A percentile compares a stretch with the other conserved stretches of the same genome.
These are phyloP conservation scores for Millerozyma miso DNA, from an alignment of 805 yeast species.

Conservation along the genomic window DNA sequence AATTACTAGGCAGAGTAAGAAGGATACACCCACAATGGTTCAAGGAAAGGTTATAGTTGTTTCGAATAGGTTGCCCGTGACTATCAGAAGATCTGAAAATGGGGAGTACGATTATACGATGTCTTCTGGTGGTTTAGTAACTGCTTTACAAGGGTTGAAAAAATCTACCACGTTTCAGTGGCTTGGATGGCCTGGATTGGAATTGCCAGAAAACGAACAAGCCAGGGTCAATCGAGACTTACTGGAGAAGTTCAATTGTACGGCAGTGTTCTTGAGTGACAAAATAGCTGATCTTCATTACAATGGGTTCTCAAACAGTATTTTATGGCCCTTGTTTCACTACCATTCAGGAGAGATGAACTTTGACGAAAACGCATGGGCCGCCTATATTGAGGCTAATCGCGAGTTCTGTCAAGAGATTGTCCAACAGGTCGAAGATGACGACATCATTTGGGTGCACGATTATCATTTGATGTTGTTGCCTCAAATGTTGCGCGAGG, in stretches of 20 bases:
- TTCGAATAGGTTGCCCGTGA: conserved; percentile 92
- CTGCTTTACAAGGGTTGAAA: conserved; percentile 89
- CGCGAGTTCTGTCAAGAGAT: conserved; percentile 72
- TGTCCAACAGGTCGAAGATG: conserved; percentile 64
- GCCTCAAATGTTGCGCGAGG: conserved; percentile 79
- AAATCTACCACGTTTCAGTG: conserved; percentile 83
- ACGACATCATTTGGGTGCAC: conserved; percentile 95
- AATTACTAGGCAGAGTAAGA: neutral
- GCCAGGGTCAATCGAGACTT: conserved; percentile 65
- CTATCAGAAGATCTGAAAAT: conserved; percentile 60
- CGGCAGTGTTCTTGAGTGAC: conserved; percentile 84
- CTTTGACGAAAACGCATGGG: conserved; percentile 97
- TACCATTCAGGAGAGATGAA: conserved; percentile 99
- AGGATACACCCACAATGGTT: conserved; percentile 8
- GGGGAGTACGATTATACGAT: conserved; percentile 77
- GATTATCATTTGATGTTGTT: conserved; percentile 95
- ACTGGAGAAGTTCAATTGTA: conserved; percentile 74
- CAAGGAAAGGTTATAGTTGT: conserved; percentile 83
- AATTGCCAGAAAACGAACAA: conserved; percentile 75
- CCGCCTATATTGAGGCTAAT: conserved; percentile 93
- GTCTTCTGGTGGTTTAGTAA: conserved; percentile 97
- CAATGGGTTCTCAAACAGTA: conserved; percentile 92
- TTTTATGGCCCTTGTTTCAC: conserved; percentile 96
- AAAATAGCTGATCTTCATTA: conserved; percentile 93
- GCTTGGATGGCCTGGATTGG: conserved; percentile 96